Percentiles rank a stretch among this genome's conserved stretches.
These are phyloP conservation scores for Fusarium sp. DNA, from an alignment of 2,329 filamentous ascomycete genomes.

Conservation along the genomic window DNA sequence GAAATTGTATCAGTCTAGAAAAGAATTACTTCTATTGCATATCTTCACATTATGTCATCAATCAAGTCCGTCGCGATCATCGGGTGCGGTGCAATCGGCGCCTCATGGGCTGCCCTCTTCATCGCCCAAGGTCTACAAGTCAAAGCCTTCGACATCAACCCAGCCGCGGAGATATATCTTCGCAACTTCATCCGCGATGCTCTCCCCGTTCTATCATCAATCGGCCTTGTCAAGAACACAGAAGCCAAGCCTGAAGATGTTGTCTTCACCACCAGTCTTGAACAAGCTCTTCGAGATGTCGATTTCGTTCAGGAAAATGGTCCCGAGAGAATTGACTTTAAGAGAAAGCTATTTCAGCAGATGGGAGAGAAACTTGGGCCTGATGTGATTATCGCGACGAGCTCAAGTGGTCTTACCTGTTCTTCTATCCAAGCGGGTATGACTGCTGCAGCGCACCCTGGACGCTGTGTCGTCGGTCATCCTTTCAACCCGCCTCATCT, in stretches of 20 bases:
- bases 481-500: conserved; percentile 18
- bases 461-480: conserved; percentile 16
- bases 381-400: conserved; percentile 8
- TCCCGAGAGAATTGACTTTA: conserved; percentile 8
- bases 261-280: conserved; percentile 10
- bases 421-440: conserved; percentile 18
- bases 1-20: neutral
- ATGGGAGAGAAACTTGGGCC: neutral
- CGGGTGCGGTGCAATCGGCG: conserved; percentile 16
- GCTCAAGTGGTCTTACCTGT: conserved; percentile 14
- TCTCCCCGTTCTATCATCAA: conserved; percentile 14
- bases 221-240: neutral
- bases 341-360: conserved; percentile 8
- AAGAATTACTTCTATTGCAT: neutral
- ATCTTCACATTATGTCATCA: neutral
- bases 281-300: neutral
- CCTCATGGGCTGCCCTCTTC: conserved; percentile 18
- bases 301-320: conserved; percentile 17
- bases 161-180: conserved; percentile 2
- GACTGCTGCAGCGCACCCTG: neutral
- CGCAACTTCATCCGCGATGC: conserved; percentile 11
- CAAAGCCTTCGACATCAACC: conserved; percentile 22
- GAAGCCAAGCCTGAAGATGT: conserved; percentile 11
- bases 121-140: conserved; percentile 17
- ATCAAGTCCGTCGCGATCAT: conserved; percentile 11